Percentiles rank a stretch among this genome's conserved stretches.
These are phyloP conservation scores for Plenodomus tracheiphilus DNA, from an alignment of 2,329 filamentous ascomycete species.

Conservation along the genomic window DNA sequence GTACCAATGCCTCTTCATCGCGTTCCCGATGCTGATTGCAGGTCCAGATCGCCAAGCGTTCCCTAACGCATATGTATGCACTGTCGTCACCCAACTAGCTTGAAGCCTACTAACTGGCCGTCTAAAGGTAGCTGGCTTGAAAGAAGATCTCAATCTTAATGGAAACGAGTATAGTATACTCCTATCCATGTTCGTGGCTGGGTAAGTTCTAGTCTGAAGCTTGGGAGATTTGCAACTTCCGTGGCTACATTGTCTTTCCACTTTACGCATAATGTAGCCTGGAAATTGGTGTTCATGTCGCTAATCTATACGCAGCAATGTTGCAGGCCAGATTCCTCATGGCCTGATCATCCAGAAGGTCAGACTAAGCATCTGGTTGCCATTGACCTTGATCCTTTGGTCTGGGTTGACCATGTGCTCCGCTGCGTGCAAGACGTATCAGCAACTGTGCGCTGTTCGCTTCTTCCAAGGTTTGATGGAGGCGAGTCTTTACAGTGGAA, in stretches of 20 bases:
- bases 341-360: conserved; percentile 28
- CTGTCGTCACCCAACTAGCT: too few relatives aligned
- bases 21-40: not conserved
- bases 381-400: conserved; percentile 25
- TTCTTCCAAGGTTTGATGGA: conserved; percentile 29
- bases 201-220: too few relatives aligned
- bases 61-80: conserved; percentile 25
- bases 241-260: too few relatives aligned
- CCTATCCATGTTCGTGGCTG: conserved; percentile 26
- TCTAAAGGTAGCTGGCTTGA: conserved; percentile 16
- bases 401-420: conserved; percentile 31
- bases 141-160: conserved; percentile 26
- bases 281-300: too few relatives aligned
- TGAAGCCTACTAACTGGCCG: too few relatives aligned
- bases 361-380: conserved; percentile 27
- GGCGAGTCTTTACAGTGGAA: conserved; percentile 24
- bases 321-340: conserved; percentile 28
- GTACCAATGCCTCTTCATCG: not conserved
- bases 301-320: too few relatives aligned
- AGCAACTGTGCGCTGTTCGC: conserved; percentile 18
- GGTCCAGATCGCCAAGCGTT: conserved; percentile 23
- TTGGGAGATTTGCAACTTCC: too few relatives aligned
- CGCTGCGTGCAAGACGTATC: conserved; percentile 26
- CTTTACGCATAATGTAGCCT: too few relatives aligned
- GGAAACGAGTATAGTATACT: conserved; percentile 29